Evolutionary conservation across 2,329 filamentous ascomycete genomes (phyloP).

Genomic region (Nemania abortiva): DNA sequence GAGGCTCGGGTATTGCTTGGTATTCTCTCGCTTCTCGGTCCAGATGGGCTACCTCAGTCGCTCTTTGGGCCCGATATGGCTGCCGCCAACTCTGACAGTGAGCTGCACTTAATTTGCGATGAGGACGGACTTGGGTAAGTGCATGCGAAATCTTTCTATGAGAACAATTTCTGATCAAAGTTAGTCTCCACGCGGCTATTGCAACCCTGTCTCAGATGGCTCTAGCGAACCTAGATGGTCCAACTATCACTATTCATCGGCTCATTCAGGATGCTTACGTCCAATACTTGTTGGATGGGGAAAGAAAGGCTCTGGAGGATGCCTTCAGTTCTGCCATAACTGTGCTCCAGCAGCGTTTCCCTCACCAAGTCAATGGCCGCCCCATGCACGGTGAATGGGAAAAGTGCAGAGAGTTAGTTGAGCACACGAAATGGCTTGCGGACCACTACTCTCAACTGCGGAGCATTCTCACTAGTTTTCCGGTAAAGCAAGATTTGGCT

Average conservation of each 20-base stretch:
- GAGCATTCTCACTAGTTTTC: not conserved
- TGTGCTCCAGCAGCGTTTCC: not conserved
- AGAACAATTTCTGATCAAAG: not conserved
- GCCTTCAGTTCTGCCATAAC: not conserved
- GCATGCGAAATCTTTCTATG: too few species aligned
- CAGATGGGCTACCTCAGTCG: constrained; percentile 5
- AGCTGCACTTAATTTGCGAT: not conserved
- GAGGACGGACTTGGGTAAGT: too few species aligned
- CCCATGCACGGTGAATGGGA: constrained; percentile 4
- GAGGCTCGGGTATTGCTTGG: not conserved
- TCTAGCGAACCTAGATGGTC: not conserved
- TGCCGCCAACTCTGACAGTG: not conserved
- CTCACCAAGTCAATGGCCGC: not conserved
- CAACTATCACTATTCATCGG: constrained; percentile 3
- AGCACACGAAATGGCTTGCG: constrained; percentile 7
- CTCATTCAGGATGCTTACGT: constrained; percentile 7
- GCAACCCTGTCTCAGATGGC: not conserved
- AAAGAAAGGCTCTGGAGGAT: not conserved
- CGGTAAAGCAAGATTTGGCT: not conserved
- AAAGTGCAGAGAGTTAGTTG: not conserved
- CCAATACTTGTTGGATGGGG: not conserved
- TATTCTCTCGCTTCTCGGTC: not conserved
- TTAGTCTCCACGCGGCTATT: not conserved
- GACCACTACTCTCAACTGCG: not conserved
- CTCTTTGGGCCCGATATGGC: too few species aligned